Percentiles rank a stretch among this genome's conserved stretches.
Evolutionary conservation across 2,329 filamentous ascomycete genomes (phyloP).

Genomic region (Endocalyx cinctus): DNA sequence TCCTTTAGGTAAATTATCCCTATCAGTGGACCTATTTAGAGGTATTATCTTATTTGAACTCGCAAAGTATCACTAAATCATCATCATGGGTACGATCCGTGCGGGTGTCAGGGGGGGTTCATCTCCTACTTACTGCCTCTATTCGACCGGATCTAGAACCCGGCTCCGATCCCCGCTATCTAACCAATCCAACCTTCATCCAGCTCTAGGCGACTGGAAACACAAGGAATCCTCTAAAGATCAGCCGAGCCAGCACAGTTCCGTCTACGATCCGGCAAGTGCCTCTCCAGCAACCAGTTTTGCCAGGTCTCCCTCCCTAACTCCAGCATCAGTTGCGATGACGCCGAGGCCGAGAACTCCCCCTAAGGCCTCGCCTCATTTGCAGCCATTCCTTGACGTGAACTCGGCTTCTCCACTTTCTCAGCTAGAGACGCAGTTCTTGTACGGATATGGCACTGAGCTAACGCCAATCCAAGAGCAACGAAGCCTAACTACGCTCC

Average conservation of each 20-base stretch:
- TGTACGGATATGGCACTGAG: constrained; percentile 35
- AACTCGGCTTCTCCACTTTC: constrained; percentile 25
- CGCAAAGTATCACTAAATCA: no score
- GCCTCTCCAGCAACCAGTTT: constrained; percentile 26
- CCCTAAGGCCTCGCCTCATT: no score
- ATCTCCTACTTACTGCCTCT: no score
- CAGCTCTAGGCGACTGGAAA: no score
- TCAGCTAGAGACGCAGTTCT: constrained; percentile 27
- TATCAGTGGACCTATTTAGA: no score
- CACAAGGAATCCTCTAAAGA: constrained; percentile 34
- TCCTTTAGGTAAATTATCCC: no score
- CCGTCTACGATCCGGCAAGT: constrained; percentile 33
- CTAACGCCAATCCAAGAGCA: constrained; percentile 37
- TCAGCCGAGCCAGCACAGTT: constrained; percentile 29
- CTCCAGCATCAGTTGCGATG: constrained; percentile 6
- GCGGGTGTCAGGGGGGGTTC: no score
- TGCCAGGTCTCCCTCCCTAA: constrained; percentile 19
- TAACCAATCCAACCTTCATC: constrained; percentile 22
- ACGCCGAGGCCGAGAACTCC: no score
- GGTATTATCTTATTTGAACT: no score
- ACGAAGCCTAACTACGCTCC: constrained; percentile 31
- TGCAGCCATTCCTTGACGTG: constrained; percentile 14
- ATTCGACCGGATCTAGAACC: no score
- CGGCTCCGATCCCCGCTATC: constrained; percentile 18
- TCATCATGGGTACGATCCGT: no score